Percentiles rank a stretch among this genome's conserved stretches.
Conservation (phyloP, 1,284 basidiomycete species). For the Hypsizygus ulmarius region DNA sequence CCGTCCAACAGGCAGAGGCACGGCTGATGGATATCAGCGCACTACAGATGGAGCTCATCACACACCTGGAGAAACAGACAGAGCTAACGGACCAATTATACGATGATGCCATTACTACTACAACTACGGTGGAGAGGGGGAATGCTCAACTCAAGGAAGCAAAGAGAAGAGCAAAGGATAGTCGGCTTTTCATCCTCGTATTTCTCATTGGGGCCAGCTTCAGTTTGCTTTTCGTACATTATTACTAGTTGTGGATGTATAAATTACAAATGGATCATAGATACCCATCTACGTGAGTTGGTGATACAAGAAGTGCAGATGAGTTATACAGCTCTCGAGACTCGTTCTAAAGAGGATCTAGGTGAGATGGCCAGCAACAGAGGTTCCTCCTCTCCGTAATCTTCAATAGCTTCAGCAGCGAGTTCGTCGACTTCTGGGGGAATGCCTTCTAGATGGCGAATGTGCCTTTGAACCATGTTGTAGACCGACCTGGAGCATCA, state of each 20-base stretch:
- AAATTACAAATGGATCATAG: conserved; percentile 2
- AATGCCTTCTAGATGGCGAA: conserved; percentile 50
- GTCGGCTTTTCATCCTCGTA: conserved; percentile 78
- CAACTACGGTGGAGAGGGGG: conserved; percentile 80
- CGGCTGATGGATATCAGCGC: conserved; percentile 87
- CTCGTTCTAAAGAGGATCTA: conserved; percentile 9
- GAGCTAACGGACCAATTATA: conserved; percentile 87
- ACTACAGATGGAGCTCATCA: conserved; percentile 84
- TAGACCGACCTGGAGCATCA: conserved; percentile 53
- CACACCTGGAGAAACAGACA: conserved; percentile 84
- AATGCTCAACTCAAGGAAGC: conserved; percentile 86
- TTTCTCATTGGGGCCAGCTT: conserved; percentile 87
- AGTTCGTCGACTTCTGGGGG: conserved; percentile 51
- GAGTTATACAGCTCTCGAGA: background rate
- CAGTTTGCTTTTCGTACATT: conserved; percentile 84
- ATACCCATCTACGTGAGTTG: conserved; percentile 6
- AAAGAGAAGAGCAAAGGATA: conserved; percentile 75
- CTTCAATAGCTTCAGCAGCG: conserved; percentile 62
- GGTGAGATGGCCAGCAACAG: conserved; percentile 38
- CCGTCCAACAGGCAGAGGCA: conserved; percentile 86
- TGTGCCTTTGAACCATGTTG: conserved; percentile 58
- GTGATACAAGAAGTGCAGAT: background rate
- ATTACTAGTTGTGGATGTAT: conserved; percentile 48
- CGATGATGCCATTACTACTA: conserved; percentile 85
- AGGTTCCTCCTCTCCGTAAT: conserved; percentile 61